A percentile compares a stretch with the other conserved stretches of the same genome.
Evolutionary conservation across 495 filamentous ascomycete species (phyloP).

Genomic region (Lasiosphaeriaceae sp.): DNA sequence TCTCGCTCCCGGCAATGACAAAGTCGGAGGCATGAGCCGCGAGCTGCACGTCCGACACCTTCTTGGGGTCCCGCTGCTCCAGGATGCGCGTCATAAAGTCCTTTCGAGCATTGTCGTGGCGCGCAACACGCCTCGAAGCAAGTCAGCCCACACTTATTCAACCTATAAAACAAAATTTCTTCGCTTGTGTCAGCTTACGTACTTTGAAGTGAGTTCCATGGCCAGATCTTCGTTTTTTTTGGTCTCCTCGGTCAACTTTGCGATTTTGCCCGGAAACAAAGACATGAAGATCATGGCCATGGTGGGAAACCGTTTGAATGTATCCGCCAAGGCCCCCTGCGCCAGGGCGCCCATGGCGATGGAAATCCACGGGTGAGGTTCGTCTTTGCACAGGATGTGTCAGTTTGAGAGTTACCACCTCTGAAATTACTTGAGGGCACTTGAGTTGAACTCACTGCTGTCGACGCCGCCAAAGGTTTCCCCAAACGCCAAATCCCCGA

Average conservation of each 20-base stretch:
- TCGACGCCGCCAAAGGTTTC: too few relatives aligned
- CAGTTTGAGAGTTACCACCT: background rate
- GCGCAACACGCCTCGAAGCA: slow-evolving; percentile 5
- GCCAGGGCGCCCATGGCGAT: background rate
- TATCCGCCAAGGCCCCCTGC: background rate
- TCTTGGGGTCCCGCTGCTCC: background rate
- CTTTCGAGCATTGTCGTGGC: slow-evolving; percentile 15
- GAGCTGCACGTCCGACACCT: slow-evolving; percentile 8
- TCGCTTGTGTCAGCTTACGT: too few relatives aligned
- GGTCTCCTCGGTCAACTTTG: slow-evolving; percentile 11
- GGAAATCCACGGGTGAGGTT: too few relatives aligned
- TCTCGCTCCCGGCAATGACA: slow-evolving; percentile 41
- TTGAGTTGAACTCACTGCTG: too few relatives aligned
- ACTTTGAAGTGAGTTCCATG: too few relatives aligned
- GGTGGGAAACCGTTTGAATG: slow-evolving; percentile 15
- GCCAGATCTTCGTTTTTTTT: background rate
- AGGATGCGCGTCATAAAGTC: slow-evolving; percentile 3
- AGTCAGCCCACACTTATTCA: too few relatives aligned
- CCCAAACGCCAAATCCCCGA: slow-evolving; percentile 47
- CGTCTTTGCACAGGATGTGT: background rate
- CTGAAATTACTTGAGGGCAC: background rate
- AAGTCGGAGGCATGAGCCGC: slow-evolving; percentile 21
- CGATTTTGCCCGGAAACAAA: slow-evolving; percentile 9
- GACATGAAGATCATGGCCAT: too few relatives aligned
- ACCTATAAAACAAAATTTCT: too few relatives aligned